Conservation (phyloP, 2,329 filamentous ascomycete genomes). For the Cryoendolithus antarcticus region DNA sequence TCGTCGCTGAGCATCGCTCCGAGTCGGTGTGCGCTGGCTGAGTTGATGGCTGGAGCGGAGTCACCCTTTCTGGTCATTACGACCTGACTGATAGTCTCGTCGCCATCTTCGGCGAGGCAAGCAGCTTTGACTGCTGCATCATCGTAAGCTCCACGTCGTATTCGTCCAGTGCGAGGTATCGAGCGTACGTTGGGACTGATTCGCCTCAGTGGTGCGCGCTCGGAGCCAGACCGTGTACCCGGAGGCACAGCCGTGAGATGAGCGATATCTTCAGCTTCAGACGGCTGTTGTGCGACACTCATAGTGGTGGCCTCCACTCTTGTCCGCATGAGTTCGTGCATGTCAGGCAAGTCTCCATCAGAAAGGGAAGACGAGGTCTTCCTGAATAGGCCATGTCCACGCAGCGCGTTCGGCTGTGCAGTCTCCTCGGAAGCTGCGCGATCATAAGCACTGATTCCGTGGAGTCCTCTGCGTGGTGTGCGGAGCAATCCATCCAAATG, state of each 20-base stretch:
- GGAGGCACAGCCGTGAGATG: not conserved
- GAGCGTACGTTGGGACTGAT: conserved; percentile 12
- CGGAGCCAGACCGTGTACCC: not conserved
- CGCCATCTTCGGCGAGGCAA: conserved; percentile 20
- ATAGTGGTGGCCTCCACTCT: not conserved
- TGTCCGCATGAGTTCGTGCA: conserved; percentile 1
- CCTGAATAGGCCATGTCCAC: not conserved
- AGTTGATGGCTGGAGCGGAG: not conserved
- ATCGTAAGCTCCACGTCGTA: conserved; percentile 4
- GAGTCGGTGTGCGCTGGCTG: conserved; percentile 8
- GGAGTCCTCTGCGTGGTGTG: conserved; percentile 2
- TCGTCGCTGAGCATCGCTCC: conserved; percentile 13
- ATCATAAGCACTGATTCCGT: not conserved
- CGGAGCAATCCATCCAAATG: conserved; percentile 9
- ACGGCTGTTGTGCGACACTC: not conserved
- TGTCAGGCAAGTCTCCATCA: conserved; percentile 3
- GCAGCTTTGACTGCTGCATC: conserved; percentile 10
- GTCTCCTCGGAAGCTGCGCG: conserved; percentile 3
- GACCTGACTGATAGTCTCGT: conserved; percentile 11
- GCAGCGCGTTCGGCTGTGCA: not conserved
- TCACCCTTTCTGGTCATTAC: conserved; percentile 1
- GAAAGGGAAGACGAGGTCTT: conserved; percentile 3
- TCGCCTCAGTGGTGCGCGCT: conserved; percentile 8
- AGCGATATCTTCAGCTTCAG: not conserved
- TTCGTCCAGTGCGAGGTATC: conserved; percentile 4